Evolutionary conservation across 2,329 filamentous ascomycete genomes (phyloP).

Genomic region (Fusarium sp.): DNA sequence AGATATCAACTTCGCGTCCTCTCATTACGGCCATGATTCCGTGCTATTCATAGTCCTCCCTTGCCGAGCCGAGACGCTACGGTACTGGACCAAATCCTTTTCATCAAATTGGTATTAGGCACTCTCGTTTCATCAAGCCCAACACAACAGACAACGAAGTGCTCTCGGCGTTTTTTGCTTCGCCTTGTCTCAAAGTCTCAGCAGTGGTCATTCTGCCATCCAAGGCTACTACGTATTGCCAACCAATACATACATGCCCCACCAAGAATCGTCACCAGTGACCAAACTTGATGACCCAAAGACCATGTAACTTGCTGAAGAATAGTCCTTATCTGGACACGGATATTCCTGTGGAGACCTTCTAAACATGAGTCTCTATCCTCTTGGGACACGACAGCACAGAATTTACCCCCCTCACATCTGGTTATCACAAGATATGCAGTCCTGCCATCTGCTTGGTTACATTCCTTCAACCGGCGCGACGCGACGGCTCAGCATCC

Average conservation of each 20-base stretch:
- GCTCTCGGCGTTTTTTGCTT: slow-evolving; percentile 35
- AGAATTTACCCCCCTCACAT: slow-evolving; percentile 9
- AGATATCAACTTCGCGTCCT: slow-evolving; percentile 3
- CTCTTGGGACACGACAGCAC: not conserved
- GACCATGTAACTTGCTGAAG: slow-evolving; percentile 3
- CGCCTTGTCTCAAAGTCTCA: slow-evolving; percentile 30
- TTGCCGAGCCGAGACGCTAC: slow-evolving; percentile 16
- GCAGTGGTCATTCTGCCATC: slow-evolving; percentile 18
- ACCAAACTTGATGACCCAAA: slow-evolving; percentile 22
- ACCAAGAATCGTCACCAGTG: slow-evolving; percentile 37
- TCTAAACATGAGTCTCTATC: not conserved
- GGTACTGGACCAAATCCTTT: slow-evolving; percentile 4
- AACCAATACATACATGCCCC: slow-evolving; percentile 24
- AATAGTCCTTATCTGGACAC: not conserved
- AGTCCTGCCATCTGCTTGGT: slow-evolving; percentile 11
- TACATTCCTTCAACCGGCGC: slow-evolving; percentile 20
- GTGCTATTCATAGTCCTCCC: slow-evolving; percentile 25
- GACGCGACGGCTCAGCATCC: slow-evolving; percentile 26
- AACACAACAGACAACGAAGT: slow-evolving; percentile 5
- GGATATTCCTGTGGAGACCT: not conserved
- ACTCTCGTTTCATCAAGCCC: slow-evolving; percentile 4
- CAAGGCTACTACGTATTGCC: slow-evolving; percentile 12
- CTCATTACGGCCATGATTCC: slow-evolving; percentile 18
- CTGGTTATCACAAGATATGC: slow-evolving; percentile 1
- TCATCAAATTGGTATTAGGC: slow-evolving; percentile 16